Evolutionary conservation across 495 filamentous ascomycete species (phyloP), one percentile per base, ranked within the genome.

Genomic region (Hypoxylon fuscum): DNA sequence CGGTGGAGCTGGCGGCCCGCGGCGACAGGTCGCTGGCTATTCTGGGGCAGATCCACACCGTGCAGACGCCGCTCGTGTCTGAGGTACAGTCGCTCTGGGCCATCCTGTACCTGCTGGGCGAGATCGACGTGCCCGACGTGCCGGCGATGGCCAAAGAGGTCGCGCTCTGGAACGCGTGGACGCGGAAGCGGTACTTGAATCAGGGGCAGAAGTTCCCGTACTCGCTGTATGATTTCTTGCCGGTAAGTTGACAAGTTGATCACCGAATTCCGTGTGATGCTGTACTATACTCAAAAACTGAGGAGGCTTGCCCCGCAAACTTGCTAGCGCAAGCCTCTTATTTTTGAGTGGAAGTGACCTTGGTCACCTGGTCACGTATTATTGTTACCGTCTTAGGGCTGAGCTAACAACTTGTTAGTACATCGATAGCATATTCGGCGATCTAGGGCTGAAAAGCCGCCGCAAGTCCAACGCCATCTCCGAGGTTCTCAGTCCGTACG

Each of bases 111-210:
- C 58, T 77, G 5, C 64, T 73, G 5, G 73, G 70, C 1, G 58
- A 69, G 40, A 8, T 74, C 15, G 61, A 69, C 5, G 23, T 74
- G 3, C 75, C 72, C 0, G 59, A 63, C 7, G 12, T 64, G 3
- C 45, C 60, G 2, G 55, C 55, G 10, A 78, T 78, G 73, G 68
- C 38, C 0, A 44, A 38, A 29, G 77, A 78, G 45, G 62, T 76
- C n/a, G 64, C 76, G 1, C 42, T 60, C 6, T 76, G 68, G 66
- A 75, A 74, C 31, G 73, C 68, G 0, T 79, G 76, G 75, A 72
- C 71, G 0, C 49, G 76, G 1, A 77, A 74, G 64, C 56, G 77
- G 10, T 79, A 79, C 51, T 49, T 76, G 5, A 52, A 5, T 8
- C 67, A 70, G 56, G 70, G 70, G 1, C 45, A 56, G 11, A 70